Evolutionary conservation across 2,329 filamentous ascomycete species (phyloP), one percentile per base, ranked within the genome.

Genomic region (Paramyrothecium roridum): DNA sequence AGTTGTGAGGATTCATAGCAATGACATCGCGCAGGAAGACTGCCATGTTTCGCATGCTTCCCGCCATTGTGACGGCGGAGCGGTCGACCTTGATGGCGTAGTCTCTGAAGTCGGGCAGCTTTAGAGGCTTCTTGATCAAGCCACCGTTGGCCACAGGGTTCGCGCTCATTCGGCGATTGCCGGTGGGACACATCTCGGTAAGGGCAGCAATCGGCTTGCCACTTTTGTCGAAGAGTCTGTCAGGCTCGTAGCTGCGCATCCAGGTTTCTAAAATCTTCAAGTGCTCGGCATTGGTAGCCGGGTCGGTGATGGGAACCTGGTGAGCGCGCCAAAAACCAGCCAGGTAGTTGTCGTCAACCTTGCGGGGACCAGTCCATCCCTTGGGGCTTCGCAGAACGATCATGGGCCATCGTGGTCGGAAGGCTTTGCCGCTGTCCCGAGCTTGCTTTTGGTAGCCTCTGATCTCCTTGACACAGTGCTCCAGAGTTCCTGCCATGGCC

Each of bases 291-390:
- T 90, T 90, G 22, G 80, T 82, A 37, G 80, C 78, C 2, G 89
- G 86, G 59, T 89, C 87, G 4, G 88, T 80, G 56, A 93, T 86
- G 47, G 89, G 89, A 8, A 93, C 86, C 70, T 93, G 89, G 67
- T 93, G 89, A 19, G 89, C 78, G 47, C 88, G 82, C 88, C 88
- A 93, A 76, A 84, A 92, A n/a, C 89, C 89, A 63, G 85, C 85
- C 8, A 91, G 80, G 61, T 82, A 86, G 66, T 90, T 87, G 56
- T 82, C 82, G 62, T 88, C 87, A 52, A 92, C 65, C 69, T 89
- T 87, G 56, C 87, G 81, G 7, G 89, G 89, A 2, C 83, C 89
- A 16, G 87, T 91, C 89, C 89, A 93, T 55, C 89, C 89, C 75
- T 93, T 92, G 54, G 89, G 89, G 34, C 82, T 89, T 63, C 89